Evolutionary conservation across 768 basidiomycete species (phyloP), one percentile per base, ranked within the genome.

Genomic region (Mycena kentingensis): DNA sequence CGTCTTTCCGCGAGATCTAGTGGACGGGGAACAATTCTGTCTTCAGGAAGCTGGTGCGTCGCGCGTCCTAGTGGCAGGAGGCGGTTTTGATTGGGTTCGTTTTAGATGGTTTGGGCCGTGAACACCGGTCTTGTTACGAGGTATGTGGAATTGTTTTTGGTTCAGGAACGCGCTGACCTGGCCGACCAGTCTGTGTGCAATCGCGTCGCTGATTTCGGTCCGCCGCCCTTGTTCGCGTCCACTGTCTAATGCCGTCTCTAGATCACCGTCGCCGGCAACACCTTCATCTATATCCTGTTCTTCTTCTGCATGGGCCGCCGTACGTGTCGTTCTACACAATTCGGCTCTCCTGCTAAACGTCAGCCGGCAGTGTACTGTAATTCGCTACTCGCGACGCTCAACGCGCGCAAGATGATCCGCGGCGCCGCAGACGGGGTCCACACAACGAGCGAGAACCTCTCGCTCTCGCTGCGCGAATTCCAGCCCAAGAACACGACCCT

Each of bases 281-380:
- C 81, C 0, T 80, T 82, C 68, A 63, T 82, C 47, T 85, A 84
- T 53, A 78, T 83, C 39, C 65, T 73, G 2, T 85, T 84, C 65
- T 85, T 79, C 63, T 84, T 82, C 56, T 78, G 75, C 62, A 75
- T 83, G 32, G 82, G 83, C 19, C 73, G 82, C 47, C 63, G 83
- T 85, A 63, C 61, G 82, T 76, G 18, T 18, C 19, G 26, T 46
- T 28, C 27, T 26, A 19, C 2, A 22, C 26, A n/a, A 13, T 24
- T 25, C 35, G 34, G 4, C 2, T 26, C 10, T 46, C 55, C 22
- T 49, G 18, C 31, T 48, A 36, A 52, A 35, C 38, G 7, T 42
- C 32, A n/a, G n/a, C 3, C 34, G 48, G 26, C 16, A 83, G 81
- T 84, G 4, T 84, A 83, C 61, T 77, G 79, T 34, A 84, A 83